phyloP scores from a whole-genome alignment of 2,329 filamentous ascomycete genomes.

The Dactylellina parvicollis region DNA sequence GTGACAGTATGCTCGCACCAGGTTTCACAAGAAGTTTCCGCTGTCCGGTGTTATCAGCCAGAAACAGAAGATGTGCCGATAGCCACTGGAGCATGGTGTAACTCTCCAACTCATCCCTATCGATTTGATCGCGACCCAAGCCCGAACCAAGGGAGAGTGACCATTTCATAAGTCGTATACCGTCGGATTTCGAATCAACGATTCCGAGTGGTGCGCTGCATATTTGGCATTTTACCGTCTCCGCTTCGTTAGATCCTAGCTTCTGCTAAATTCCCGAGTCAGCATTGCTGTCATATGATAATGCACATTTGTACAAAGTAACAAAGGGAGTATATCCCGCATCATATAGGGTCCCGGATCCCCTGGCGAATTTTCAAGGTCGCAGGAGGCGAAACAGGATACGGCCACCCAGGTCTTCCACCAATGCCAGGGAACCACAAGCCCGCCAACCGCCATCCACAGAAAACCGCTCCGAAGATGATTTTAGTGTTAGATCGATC shows the following conservation, averaged over 20 bases:
- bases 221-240: slow-evolving; percentile 19
- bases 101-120: slow-evolving; percentile 6
- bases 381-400: slow-evolving; percentile 53
- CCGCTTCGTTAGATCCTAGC: slow-evolving; percentile 34
- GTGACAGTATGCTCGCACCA: slow-evolving; percentile 41
- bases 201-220: slow-evolving; percentile 45
- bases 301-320: not conserved
- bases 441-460: slow-evolving; percentile 4
- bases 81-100: slow-evolving; percentile 50
- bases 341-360: slow-evolving; percentile 60
- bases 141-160: slow-evolving; percentile 28
- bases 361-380: slow-evolving; percentile 51
- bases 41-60: slow-evolving; percentile 41
- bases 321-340: slow-evolving; percentile 33
- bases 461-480: slow-evolving; percentile 32
- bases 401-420: slow-evolving; percentile 43
- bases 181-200: slow-evolving; percentile 42
- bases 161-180: slow-evolving; percentile 51
- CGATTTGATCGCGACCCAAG: not conserved
- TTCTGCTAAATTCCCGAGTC: slow-evolving; percentile 29
- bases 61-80: slow-evolving; percentile 42
- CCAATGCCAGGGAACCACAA: slow-evolving; percentile 25
- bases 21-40: slow-evolving; percentile 48
- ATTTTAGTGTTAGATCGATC: slow-evolving; percentile 26
- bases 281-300: slow-evolving; percentile 9